phyloP scores from a whole-genome alignment of 495 filamentous ascomycete species.

The Symbiotaphrina buchneri region DNA sequence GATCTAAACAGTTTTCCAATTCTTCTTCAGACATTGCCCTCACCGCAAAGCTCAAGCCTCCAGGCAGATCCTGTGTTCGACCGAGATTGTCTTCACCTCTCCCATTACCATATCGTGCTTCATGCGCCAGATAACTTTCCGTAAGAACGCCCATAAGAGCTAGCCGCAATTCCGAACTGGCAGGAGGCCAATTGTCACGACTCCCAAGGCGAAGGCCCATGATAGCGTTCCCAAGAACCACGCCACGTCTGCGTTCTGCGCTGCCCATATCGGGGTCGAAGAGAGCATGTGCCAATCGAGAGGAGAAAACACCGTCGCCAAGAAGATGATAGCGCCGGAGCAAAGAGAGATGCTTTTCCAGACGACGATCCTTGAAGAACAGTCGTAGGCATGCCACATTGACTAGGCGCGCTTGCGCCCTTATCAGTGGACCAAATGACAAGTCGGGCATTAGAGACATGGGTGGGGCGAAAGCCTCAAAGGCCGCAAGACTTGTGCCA shows the following conservation, averaged over 20 bases:
- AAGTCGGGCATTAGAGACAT: constrained; percentile 46
- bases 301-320: constrained; percentile 62
- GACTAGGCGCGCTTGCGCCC: constrained; percentile 51
- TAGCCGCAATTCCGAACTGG: constrained; percentile 73
- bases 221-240: constrained; percentile 39
- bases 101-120: constrained; percentile 6
- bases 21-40: constrained; percentile 59
- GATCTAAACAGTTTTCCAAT: constrained; percentile 55
- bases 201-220: constrained; percentile 66
- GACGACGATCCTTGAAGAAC: constrained; percentile 49
- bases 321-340: constrained; percentile 67
- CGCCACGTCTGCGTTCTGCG: constrained; percentile 47
- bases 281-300: constrained; percentile 57
- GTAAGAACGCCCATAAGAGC: constrained; percentile 71
- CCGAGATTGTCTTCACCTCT: constrained; percentile 7
- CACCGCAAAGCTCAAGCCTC: constrained; percentile 66
- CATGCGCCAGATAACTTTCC: constrained; percentile 35
- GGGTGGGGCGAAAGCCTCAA: constrained; percentile 35
- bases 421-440: constrained; percentile 52
- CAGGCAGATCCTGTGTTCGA: constrained; percentile 37
- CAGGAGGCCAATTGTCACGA: constrained; percentile 72
- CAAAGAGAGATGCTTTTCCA: constrained; percentile 54
- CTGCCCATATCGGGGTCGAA: constrained; percentile 71
- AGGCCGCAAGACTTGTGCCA: no score
- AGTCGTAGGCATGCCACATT: constrained; percentile 58